These are phyloP conservation scores for Pseudogymnoascus sp. DNA, from an alignment of 2,329 filamentous ascomycete species.

Conservation along the genomic window DNA sequence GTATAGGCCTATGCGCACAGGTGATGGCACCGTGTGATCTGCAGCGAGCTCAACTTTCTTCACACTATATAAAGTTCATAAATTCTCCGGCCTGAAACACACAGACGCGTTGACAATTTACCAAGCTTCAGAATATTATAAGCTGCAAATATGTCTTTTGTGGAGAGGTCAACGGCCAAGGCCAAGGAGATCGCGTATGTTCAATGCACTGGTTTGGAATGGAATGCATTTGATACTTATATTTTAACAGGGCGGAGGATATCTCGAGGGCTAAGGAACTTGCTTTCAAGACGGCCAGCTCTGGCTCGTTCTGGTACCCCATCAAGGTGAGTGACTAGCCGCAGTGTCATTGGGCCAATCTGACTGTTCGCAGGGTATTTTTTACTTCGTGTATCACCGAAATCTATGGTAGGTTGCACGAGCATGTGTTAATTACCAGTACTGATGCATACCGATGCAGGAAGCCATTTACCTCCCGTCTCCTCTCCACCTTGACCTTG, in stretches of 20 bases:
- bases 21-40: slow-evolving; percentile 3
- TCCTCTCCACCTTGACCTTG: slow-evolving; percentile 59
- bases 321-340: slow-evolving; percentile 49
- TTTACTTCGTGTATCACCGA: slow-evolving; percentile 52
- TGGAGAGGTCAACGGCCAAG: slow-evolving; percentile 18
- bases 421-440: background rate
- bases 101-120: background rate
- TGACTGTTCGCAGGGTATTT: slow-evolving; percentile 42
- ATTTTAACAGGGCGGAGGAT: slow-evolving; percentile 55
- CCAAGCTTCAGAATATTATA: background rate
- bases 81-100: background rate
- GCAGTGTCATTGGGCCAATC: slow-evolving; percentile 12
- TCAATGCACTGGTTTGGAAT: background rate
- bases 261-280: slow-evolving; percentile 58
- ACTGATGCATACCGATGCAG: background rate
- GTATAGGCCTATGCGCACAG: background rate
- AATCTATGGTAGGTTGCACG: slow-evolving; percentile 42
- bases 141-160: background rate
- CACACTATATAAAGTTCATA: background rate
- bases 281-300: slow-evolving; percentile 63
- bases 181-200: slow-evolving; percentile 31
- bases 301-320: slow-evolving; percentile 79
- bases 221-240: slow-evolving; percentile 15
- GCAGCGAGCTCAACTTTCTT: background rate
- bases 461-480: slow-evolving; percentile 46